These are phyloP conservation scores for Sarocladium strictum DNA, from an alignment of 2,329 filamentous ascomycete species.

Conservation along the genomic window DNA sequence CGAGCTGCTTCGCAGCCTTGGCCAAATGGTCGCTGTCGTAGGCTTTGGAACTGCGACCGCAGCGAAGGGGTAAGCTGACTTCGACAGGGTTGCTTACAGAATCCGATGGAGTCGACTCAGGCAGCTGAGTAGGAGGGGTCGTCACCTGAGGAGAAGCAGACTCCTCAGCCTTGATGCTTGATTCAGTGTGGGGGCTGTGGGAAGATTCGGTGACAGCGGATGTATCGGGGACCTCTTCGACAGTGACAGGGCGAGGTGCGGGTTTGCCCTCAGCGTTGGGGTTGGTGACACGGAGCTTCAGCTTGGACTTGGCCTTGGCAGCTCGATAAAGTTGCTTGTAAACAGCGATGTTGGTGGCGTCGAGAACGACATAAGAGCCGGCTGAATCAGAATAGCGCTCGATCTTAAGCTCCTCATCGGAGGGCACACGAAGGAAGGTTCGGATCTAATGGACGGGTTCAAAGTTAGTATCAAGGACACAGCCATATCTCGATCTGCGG, in stretches of 20 bases:
- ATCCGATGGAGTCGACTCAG: constrained; percentile 10
- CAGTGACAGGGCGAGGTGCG: constrained; percentile 36
- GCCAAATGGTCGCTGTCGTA: constrained; percentile 20
- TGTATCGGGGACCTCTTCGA: constrained; percentile 45
- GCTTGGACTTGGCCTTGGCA: constrained; percentile 96
- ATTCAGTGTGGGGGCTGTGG: constrained; percentile 13
- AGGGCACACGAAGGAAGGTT: constrained; percentile 27
- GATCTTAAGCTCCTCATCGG: constrained; percentile 48
- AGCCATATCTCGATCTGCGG: not conserved
- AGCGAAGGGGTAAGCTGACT: constrained; percentile 18
- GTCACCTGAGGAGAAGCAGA: not conserved
- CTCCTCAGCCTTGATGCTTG: constrained; percentile 7
- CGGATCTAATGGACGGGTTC: constrained; percentile 24
- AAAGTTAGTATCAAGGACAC: constrained; percentile 13
- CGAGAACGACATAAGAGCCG: constrained; percentile 70
- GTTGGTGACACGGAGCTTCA: constrained; percentile 67
- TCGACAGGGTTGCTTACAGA: constrained; percentile 15
- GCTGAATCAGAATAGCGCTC: constrained; percentile 96
- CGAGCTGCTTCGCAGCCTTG: constrained; percentile 20
- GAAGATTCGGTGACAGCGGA: constrained; percentile 13
- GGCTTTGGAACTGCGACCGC: constrained; percentile 19
- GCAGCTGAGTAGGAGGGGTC: not conserved
- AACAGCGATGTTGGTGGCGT: constrained; percentile 69
- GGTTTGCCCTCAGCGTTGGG: constrained; percentile 8
- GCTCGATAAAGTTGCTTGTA: constrained; percentile 97